A percentile compares a stretch with the other conserved stretches of the same genome.
Evolutionary conservation across 305 asterid species (phyloP).

Genomic region (Withania somnifera): DNA sequence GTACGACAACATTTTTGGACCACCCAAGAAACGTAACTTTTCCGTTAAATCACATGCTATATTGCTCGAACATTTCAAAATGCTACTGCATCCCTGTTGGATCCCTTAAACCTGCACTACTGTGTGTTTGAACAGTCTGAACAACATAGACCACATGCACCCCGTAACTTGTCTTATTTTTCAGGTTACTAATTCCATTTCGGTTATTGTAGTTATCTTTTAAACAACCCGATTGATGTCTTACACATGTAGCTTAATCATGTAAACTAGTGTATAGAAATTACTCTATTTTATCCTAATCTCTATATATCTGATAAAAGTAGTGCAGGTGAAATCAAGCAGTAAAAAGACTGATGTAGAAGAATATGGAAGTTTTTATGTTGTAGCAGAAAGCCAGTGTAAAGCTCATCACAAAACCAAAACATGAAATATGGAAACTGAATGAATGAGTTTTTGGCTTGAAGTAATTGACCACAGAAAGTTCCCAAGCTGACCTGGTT

Average conservation of each 20-base stretch:
- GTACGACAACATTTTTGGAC: not conserved
- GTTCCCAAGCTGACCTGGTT: conserved; percentile 4
- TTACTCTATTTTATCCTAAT: not conserved
- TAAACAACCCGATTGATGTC: no score
- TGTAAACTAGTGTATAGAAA: not conserved
- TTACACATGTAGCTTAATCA: no score
- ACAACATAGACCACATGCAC: no score
- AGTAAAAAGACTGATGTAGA: not conserved
- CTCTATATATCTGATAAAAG: conserved; percentile 20
- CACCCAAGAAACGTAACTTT: not conserved
- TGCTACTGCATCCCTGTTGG: not conserved
- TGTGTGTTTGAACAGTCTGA: no score
- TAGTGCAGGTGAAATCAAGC: conserved; percentile 44
- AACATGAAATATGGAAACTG: not conserved
- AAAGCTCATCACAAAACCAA: not conserved
- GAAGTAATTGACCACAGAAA: not conserved
- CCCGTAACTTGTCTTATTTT: not conserved
- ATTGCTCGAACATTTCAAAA: not conserved
- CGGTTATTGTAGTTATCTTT: not conserved
- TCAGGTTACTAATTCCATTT: not conserved
- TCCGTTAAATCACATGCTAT: not conserved
- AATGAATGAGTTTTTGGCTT: not conserved
- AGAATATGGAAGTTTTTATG: not conserved
- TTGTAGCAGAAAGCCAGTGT: not conserved
- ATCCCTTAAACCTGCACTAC: no score